Base-by-base conservation (phyloP, 208 protist species). In the Acanthamoeba culbertsoni region DNA sequence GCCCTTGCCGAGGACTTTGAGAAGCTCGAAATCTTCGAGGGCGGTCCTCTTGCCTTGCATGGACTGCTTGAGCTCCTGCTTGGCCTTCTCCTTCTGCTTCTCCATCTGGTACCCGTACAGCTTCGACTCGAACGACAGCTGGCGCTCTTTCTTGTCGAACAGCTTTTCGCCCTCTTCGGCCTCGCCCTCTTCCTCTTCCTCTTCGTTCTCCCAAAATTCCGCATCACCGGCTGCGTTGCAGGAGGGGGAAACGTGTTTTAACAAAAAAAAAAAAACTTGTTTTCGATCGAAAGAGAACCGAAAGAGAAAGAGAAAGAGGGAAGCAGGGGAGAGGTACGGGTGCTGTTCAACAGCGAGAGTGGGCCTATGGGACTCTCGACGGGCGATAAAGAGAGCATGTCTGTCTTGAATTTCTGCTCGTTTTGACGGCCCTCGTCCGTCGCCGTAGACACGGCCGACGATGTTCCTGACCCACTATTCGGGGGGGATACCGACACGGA, bases 1-100 rank as follows among this genome's bases (percentile, higher is more conserved):
- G 37, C 95, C 95, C 45, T 95, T 92, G 37, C 95, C 95, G 42
- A 96, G 42, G 12, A 96, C 93, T 37, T 95, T 96, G 18, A 95
- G 40, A 14, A 96, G 33, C 28, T 95, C 82, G 53, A 96, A 96
- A 93, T 96, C 95, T 46, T 96, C 94, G 43, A 91, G 62, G 33
- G 86, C 59, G n/a, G 46, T 68, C 35, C 33, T 48, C 42, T 75
- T 46, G 86, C 40, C 40, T 33, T 89, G 46, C 33, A 68, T 89
- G 51, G 53, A 62, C 26, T 68, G 48, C 28, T 62, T 28, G 79
- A 68, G 26, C 20, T 89, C 79, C 51, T 89, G 33, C 79, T 89
- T 12, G n/a, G 46, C 79, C 51, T 65, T 68, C n/a, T 89, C 79
- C 40, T 89, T 82, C 43, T 89, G 42, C 79, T 65, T 68, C 23